Evolutionary conservation across 257 asterid genomes (phyloP), one percentile per base, ranked within the genome.

Genomic region (Nicotiana attenuata): DNA sequence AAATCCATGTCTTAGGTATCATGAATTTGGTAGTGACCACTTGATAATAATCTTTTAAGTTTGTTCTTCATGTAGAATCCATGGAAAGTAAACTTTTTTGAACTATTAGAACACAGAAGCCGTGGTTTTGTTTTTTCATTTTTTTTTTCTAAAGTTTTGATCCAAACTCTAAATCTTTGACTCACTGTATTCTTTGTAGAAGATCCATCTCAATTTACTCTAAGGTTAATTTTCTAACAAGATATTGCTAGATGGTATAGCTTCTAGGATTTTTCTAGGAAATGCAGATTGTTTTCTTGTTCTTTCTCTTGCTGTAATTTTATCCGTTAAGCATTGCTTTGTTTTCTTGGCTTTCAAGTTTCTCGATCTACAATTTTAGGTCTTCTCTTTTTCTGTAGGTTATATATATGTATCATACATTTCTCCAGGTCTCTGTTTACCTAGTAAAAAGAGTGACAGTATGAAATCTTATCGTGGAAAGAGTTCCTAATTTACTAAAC

Each of bases 221-320:
- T 41, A 11, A 38, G 57, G 77, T 69, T 41, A 41, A 41, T n/a
- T 69, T 38, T 38, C 31, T 38, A 10, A 5, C 13, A 69, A 69
- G 77, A 41, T 20, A 55, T 41, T 41, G 77, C 77, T 20, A 20
- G 57, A 69, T 69, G 77, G 33, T 69, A 20, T 69, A n/a, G 7
- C 77, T 41, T 41, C 77, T 41, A 69, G 57, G 31, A 41, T 41
- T 20, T 24, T 69, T 69, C 57, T 69, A 5, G 77, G 33, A 38
- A 64, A n/a, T 69, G 55, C 57, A n/a, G 13, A 20, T 9, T 69
- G 33, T 38, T 41, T 69, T 20, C 77, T 69, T 69, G 57, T 14
- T 69, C 77, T 69, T 69, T 41, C 77, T 69, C n/a, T 69, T 69
- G 31, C 31, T 20, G 31, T 69, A 69, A 67, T 67, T n/a, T 69